Base-by-base conservation (phyloP, 768 basidiomycete genomes). In the Suillus sp. region DNA sequence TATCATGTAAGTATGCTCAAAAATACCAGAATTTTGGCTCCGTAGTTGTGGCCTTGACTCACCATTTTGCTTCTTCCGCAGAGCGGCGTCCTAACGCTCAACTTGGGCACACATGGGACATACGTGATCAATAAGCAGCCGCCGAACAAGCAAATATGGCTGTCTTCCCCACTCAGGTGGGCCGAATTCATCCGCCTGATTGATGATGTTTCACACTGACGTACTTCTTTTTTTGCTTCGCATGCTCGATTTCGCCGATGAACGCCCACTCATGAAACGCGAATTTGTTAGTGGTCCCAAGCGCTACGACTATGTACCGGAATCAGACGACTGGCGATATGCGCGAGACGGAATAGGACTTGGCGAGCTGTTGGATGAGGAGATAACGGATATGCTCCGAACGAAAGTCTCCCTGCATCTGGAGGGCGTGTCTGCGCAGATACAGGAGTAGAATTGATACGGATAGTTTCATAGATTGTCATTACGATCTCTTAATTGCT, bases 91-190 rank as follows among this genome's bases (percentile, higher is more conserved):
- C 74, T 97, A 38, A 97, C 95, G 1, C 84, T 96, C 50, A 81
- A 80, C 56, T 80, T 96, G 18, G 94, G 89, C 35, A 78, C 81
- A 45, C 78, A 87, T 61, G 94, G 93, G 16, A 96, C 92, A 13
- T 97, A 96, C 77, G 95, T 96, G 34, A 89, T 97, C 77, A 97
- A 97, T 78, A 97, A 96, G 80, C 95, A 97, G 73, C 95, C 95
- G 13, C 95, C 95, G 7, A 97, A 97, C 74, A 94, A 94, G 78
- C 95, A 97, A 72, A 96, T 97, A 68, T 97, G 95, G 95, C 81
- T 97, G 22, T 95, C 93, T 4, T 94, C 92, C 10, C 95, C 95
- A 0, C 73, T 86, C 67, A 93, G 92, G 95, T 94, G 66, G 43
- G 79, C 72, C 38, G 47, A 20, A 51, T 63, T 59, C 53, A 56